Base-by-base conservation (phyloP, 2,329 filamentous ascomycete species). In the Pseudogymnoascus sp. region DNA sequence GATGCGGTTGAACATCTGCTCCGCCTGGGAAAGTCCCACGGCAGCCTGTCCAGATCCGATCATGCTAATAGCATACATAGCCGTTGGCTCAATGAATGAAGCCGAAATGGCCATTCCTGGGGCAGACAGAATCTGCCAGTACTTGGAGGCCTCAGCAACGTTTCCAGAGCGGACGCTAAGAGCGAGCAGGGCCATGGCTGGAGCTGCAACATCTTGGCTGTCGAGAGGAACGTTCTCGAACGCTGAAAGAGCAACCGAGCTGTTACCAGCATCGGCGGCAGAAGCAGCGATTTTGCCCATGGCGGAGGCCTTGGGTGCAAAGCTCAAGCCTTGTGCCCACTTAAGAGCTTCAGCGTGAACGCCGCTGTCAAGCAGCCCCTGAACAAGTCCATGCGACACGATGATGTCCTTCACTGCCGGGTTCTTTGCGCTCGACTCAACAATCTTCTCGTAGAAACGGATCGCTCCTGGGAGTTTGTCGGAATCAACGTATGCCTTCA, bases 31-130 rank as follows among this genome's bases (percentile, higher is more conserved):
- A 64, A 97, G 77, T 60, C 89, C 95, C 72, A 93, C 90, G n/a
- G 88, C 86, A 60, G 93, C 84, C 71, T 92, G 87, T 45, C 92
- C 91, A 67, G 90, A 91, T 62, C 90, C 89, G 72, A 97, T 89
- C 75, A 97, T 81, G 59, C 92, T 91, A 64, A 96, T 86, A 12
- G 90, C 86, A 71, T 93, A 96, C 91, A 97, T 96, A 64, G 90
- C 85, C 11, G 91, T 89, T 23, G 92, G 90, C 77, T 96, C 92
- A 66, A 96, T 89, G 75, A 96, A 88, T 34, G 86, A 79, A 62
- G 81, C 74, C 11, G 83, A 82, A 36, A 85, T 81, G 61, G 81
- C 78, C 71, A 85, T 80, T 64, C 86, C 82, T 1, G 86, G 81
- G 40, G 79, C 82, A 67, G 82, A 85, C 62, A 97, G 79, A 64